A percentile compares a stretch with the other conserved stretches of the same genome.
Conservation (phyloP, 2,329 filamentous ascomycete species). For the Fusarium neocosmosporiellum region DNA sequence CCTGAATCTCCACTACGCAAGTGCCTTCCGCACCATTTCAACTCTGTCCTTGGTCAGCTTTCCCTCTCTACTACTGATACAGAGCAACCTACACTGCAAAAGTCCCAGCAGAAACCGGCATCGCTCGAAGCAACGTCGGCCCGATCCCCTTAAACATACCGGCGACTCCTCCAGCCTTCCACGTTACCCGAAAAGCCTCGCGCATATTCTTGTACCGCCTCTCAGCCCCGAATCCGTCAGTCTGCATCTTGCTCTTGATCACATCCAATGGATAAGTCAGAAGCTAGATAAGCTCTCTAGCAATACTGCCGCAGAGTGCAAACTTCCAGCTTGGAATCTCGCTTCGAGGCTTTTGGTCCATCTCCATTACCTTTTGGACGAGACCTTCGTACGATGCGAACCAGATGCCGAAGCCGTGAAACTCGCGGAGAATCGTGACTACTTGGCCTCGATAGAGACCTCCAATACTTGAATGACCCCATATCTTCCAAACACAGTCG, state of each 20-base stretch:
- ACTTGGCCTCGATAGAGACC: conserved; percentile 13
- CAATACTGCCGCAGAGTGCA: conserved; percentile 5
- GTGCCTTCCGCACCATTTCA: background rate
- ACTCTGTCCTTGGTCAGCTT: background rate
- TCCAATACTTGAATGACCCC: background rate
- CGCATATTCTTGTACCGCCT: background rate
- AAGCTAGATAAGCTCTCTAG: conserved; percentile 6
- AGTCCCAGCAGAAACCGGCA: conserved; percentile 15
- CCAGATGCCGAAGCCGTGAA: conserved; percentile 14
- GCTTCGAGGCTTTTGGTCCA: background rate
- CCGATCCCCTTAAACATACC: conserved; percentile 8
- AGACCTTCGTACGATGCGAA: conserved; percentile 15
- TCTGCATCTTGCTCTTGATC: conserved; percentile 21
- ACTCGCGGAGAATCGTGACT: conserved; percentile 9
- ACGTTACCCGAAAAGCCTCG: background rate
- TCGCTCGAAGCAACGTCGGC: conserved; percentile 4
- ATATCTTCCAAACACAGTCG: conserved; percentile 3
- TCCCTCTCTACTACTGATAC: background rate
- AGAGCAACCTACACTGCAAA: conserved; percentile 3
- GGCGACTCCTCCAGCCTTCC: background rate
- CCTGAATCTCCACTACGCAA: background rate
- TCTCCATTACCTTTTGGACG: background rate
- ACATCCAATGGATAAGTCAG: conserved; percentile 8
- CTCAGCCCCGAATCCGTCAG: background rate
- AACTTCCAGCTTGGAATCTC: conserved; percentile 19